phyloP scores from a whole-genome alignment of 352 stramenopile species.

The Pythium brassicae region DNA sequence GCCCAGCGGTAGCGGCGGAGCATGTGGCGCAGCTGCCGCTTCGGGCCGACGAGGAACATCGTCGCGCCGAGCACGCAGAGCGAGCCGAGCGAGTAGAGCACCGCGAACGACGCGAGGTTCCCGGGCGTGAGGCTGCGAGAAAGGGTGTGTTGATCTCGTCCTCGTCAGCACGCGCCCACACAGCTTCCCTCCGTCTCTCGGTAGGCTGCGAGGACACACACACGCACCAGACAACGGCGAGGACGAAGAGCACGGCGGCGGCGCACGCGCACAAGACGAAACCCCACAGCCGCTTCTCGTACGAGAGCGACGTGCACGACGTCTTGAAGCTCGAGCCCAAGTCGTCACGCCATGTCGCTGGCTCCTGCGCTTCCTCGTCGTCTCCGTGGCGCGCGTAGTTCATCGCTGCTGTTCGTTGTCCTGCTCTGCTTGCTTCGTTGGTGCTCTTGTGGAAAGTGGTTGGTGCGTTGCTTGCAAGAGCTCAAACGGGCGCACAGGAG shows the following conservation, averaged over 20 bases:
- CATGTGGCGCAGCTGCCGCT: slow-evolving; percentile 59
- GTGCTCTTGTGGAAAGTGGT: too few species aligned
- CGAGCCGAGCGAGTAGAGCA: slow-evolving; percentile 51
- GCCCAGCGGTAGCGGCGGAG: slow-evolving; percentile 39
- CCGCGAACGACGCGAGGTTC: slow-evolving; percentile 26
- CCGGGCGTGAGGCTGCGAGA: slow-evolving; percentile 10
- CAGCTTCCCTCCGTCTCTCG: too few species aligned
- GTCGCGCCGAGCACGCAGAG: slow-evolving; percentile 32
- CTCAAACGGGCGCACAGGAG: too few species aligned
- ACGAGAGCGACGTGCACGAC: slow-evolving; percentile 8
- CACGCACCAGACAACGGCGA: slow-evolving; percentile 7
- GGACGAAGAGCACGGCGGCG: slow-evolving; percentile 6
- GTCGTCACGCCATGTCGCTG: slow-evolving; percentile 4
- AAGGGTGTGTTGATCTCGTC: background rate
- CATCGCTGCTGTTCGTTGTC: slow-evolving; percentile 1
- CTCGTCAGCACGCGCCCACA: background rate
- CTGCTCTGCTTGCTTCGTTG: background rate
- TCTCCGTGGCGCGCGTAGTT: slow-evolving; percentile 11
- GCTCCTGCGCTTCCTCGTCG: slow-evolving; percentile 1
- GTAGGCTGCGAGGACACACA: too few species aligned
- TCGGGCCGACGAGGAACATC: slow-evolving; percentile 36
- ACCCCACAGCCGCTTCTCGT: slow-evolving; percentile 1
- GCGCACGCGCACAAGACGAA: background rate
- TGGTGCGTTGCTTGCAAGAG: background rate
- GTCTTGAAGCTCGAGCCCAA: slow-evolving; percentile 7